phyloP scores from a whole-genome alignment of 2,329 filamentous ascomycete genomes.

The Knufia petricola region DNA sequence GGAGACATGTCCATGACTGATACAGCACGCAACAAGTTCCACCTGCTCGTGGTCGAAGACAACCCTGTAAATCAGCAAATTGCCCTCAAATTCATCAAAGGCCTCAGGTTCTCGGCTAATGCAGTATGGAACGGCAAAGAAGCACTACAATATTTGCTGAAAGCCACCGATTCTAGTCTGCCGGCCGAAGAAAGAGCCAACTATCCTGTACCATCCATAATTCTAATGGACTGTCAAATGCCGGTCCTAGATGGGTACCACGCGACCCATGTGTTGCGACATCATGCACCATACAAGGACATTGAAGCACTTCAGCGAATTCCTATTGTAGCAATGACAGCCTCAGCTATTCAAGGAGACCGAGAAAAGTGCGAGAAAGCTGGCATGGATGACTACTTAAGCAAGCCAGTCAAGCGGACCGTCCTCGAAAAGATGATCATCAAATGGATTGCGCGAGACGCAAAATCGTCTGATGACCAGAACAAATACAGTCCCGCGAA shows the following conservation, averaged over 20 bases:
- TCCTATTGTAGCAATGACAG: constrained; percentile 74
- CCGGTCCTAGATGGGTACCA: constrained; percentile 68
- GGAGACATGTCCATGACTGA: constrained; percentile 29
- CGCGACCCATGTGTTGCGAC: constrained; percentile 63
- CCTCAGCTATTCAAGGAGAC: constrained; percentile 67
- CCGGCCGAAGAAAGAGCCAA: constrained; percentile 32
- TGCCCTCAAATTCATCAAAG: constrained; percentile 63
- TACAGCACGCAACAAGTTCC: constrained; percentile 52
- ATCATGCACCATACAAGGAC: constrained; percentile 54
- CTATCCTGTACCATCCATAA: constrained; percentile 57
- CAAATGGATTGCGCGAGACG: constrained; percentile 47
- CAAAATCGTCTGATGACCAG: constrained; percentile 9
- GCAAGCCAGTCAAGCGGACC: constrained; percentile 62
- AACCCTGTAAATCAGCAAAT: constrained; percentile 70
- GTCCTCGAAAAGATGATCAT: constrained; percentile 62
- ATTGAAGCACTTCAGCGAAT: constrained; percentile 49
- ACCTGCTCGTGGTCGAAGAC: constrained; percentile 72
- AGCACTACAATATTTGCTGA: constrained; percentile 59
- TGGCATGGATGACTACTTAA: constrained; percentile 67
- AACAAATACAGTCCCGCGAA: background rate
- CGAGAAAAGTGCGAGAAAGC: constrained; percentile 62
- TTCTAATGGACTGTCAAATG: constrained; percentile 72
- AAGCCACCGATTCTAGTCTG: constrained; percentile 33
- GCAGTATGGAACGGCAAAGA: constrained; percentile 72
- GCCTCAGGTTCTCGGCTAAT: constrained; percentile 60